Percentiles rank a stretch among this genome's conserved stretches.
phyloP scores from a whole-genome alignment of 371 early-diverging fungal genomes.

The Mucor racemosus region DNA sequence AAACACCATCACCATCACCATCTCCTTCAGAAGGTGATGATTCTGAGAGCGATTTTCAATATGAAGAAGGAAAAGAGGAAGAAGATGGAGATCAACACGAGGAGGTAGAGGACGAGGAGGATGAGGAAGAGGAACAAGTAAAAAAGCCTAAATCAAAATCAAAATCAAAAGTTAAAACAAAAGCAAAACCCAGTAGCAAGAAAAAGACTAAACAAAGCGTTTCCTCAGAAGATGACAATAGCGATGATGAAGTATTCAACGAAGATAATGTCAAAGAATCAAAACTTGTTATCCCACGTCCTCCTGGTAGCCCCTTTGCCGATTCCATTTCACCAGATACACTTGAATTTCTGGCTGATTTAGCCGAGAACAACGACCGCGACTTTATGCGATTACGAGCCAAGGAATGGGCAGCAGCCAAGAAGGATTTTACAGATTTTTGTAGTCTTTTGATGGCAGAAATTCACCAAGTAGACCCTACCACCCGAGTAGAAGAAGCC shows the following conservation, averaged over 20 bases:
- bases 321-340: conserved; percentile 59
- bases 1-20: neutral
- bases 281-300: conserved; percentile 42
- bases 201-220: neutral
- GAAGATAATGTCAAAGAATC: conserved; percentile 33
- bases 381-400: conserved; percentile 52
- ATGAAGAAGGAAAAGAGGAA: neutral
- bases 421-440: conserved; percentile 59
- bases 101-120: conserved; percentile 4
- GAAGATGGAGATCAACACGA: conserved; percentile 3
- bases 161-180: neutral
- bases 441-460: conserved; percentile 49
- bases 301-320: conserved; percentile 51
- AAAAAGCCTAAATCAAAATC: conserved; percentile 28
- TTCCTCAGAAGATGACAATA: conserved; percentile 22
- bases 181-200: neutral
- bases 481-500: conserved; percentile 49
- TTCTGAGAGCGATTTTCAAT: conserved; percentile 4
- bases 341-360: conserved; percentile 53
- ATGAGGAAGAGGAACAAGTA: neutral
- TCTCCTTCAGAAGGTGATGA: neutral
- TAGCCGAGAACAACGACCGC: conserved; percentile 57
- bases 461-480: conserved; percentile 50
- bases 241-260: conserved; percentile 20
- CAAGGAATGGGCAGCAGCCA: conserved; percentile 38